Base-by-base conservation (phyloP, 202 grass and related monocot genomes). In the Zoysia matrella region DNA sequence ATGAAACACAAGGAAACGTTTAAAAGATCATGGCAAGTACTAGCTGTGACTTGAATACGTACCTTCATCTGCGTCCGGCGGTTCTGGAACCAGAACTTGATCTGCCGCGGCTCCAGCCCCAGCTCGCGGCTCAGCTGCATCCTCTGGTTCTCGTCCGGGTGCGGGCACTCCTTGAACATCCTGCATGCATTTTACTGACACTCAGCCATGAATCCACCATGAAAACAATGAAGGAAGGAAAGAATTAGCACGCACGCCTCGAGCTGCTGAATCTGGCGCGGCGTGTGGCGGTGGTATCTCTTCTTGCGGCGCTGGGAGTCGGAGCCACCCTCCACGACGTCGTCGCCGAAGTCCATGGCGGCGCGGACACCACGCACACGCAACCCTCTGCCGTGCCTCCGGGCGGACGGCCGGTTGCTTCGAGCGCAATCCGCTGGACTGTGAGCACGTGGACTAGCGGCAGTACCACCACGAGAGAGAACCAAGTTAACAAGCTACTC, bases 71-170 rank as follows among this genome's bases (percentile, higher is more conserved):
- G 89, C 46, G 92, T 94, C 5, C 89, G 86, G 55, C 89, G 83
- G 73, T 94, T 94, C 89, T 94, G 92, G 81, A 94, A 94, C 92
- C 92, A 94, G 84, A 91, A 94, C 86, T 89, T 91, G 92, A 94
- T 89, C 89, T 94, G 92, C 47, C 89, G 81, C 15, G 92, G 73
- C 75, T 94, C 92, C 81, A 94, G 82, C 22, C 65, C 86, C 54
- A 94, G 61, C 42, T 94, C 92, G 46, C 89, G 74, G 86, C 89
- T 91, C 74, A 94, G 92, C 18, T 89, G 86, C 89, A 87, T 83
- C 80, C 92, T 52, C 74, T 94, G 84, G 82, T 88, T 91, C 86
- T 94, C 89, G 66, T 91, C 86, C 40, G 92, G 92, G 77, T 94
- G 86, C 11, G 89, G 86, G 64, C 75, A 89, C 63, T 87, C 82